These are phyloP conservation scores for Asclepias syriaca DNA, from an alignment of 257 asterid species.

Conservation along the genomic window DNA sequence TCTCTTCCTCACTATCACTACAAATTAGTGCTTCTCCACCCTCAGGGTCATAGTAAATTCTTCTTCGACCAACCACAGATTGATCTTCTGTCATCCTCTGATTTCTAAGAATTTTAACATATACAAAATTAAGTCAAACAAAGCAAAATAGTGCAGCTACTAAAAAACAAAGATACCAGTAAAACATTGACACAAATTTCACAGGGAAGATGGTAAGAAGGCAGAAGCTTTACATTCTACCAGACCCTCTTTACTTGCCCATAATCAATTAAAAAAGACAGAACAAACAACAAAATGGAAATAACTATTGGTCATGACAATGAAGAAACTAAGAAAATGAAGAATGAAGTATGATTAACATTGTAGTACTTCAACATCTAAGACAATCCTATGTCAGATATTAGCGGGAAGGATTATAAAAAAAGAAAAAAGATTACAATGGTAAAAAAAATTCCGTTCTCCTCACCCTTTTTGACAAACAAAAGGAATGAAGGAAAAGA, in stretches of 20 bases:
- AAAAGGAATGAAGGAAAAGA: neutral
- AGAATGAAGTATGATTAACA: neutral
- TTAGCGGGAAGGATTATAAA: neutral
- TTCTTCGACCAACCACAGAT: slow-evolving; percentile 92
- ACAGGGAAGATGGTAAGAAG: neutral
- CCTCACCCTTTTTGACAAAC: neutral
- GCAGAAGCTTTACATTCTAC: neutral
- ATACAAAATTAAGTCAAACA: neutral
- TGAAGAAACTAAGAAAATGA: neutral
- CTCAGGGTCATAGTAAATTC: slow-evolving; percentile 86
- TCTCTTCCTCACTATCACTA: slow-evolving; percentile 96
- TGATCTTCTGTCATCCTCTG: slow-evolving; percentile 96
- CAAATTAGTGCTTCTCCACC: slow-evolving; percentile 96
- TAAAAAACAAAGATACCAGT: neutral
- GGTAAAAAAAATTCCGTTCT: neutral
- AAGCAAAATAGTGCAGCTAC: neutral
- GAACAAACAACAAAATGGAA: neutral
- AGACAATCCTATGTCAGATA: neutral
- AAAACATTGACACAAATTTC: neutral
- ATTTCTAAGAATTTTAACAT: slow-evolving; percentile 47
- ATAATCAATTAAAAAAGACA: neutral
- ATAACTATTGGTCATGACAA: neutral
- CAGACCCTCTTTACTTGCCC: neutral
- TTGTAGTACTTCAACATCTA: neutral
- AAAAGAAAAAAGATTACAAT: neutral